Conservation (phyloP, 2,329 filamentous ascomycete species). For the Xylariaceae sp. region DNA sequence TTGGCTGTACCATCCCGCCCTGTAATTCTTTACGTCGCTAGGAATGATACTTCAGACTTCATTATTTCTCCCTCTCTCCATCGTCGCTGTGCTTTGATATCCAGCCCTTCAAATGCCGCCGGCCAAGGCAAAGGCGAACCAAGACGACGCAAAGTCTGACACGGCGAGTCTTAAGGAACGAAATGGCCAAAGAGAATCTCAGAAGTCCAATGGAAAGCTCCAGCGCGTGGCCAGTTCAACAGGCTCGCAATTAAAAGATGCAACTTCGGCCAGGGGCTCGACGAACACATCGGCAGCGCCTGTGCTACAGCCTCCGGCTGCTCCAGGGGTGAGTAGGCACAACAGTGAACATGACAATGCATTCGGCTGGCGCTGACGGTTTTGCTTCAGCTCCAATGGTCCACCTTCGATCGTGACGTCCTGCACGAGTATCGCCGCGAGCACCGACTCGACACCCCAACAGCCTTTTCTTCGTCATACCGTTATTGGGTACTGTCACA, state of each 20-base stretch:
- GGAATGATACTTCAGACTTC: constrained; percentile 25
- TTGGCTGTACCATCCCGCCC: background rate
- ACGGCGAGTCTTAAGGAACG: constrained; percentile 33
- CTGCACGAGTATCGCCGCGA: constrained; percentile 73
- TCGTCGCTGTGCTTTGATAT: constrained; percentile 28
- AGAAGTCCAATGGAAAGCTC: constrained; percentile 49
- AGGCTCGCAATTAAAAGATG: constrained; percentile 46
- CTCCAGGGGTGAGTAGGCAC: constrained; percentile 29
- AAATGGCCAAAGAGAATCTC: constrained; percentile 32
- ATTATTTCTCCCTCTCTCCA: constrained; percentile 9
- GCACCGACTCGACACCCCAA: constrained; percentile 66
- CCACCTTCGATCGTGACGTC: constrained; percentile 60
- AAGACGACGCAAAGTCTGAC: constrained; percentile 36
- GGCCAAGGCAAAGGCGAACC: constrained; percentile 33
- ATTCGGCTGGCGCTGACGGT: constrained; percentile 14
- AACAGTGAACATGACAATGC: background rate
- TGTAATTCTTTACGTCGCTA: constrained; percentile 8
- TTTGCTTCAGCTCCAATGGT: constrained; percentile 57
- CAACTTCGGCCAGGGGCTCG: constrained; percentile 35
- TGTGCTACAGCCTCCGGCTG: constrained; percentile 23
- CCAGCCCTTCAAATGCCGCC: constrained; percentile 26
- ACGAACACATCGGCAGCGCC: constrained; percentile 18
- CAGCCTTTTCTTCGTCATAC: constrained; percentile 63
- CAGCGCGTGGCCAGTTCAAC: constrained; percentile 52
- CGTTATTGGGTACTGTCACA: constrained; percentile 58